Evolutionary conservation across 495 filamentous ascomycete genomes (phyloP).

Genomic region (Bacidia rubella): DNA sequence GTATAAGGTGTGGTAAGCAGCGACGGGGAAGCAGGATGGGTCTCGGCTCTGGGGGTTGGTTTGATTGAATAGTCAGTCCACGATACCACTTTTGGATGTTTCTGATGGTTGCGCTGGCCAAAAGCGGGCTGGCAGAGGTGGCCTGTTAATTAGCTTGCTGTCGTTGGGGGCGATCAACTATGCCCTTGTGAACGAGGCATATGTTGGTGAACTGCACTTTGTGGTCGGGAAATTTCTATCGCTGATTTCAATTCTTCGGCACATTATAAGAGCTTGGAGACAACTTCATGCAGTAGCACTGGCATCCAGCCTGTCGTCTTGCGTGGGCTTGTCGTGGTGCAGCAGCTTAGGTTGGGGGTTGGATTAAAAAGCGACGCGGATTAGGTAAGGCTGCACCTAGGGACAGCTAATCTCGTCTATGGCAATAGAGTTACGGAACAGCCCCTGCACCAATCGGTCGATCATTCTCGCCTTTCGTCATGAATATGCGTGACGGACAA

Average conservation of each 20-base stretch:
- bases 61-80: slow-evolving; percentile 1
- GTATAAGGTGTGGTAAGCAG: neutral
- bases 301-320: neutral
- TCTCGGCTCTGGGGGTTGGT: neutral
- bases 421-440: neutral
- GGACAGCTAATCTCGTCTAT: neutral
- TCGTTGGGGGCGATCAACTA: slow-evolving; percentile 6
- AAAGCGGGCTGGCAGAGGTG: slow-evolving; percentile 1
- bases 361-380: neutral
- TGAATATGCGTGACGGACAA: neutral
- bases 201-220: too few species aligned
- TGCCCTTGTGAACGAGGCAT: too few species aligned
- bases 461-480: neutral
- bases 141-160: neutral
- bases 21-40: neutral
- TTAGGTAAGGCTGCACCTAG: too few species aligned
- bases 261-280: too few species aligned
- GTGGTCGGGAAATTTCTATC: neutral
- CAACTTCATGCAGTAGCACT: neutral
- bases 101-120: neutral
- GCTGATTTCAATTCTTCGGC: neutral
- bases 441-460: neutral
- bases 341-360: neutral
- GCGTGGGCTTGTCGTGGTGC: too few species aligned
- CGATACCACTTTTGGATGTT: neutral